Conservation (phyloP, 2,329 filamentous ascomycete genomes). For the Fusarium lateritium region DNA sequence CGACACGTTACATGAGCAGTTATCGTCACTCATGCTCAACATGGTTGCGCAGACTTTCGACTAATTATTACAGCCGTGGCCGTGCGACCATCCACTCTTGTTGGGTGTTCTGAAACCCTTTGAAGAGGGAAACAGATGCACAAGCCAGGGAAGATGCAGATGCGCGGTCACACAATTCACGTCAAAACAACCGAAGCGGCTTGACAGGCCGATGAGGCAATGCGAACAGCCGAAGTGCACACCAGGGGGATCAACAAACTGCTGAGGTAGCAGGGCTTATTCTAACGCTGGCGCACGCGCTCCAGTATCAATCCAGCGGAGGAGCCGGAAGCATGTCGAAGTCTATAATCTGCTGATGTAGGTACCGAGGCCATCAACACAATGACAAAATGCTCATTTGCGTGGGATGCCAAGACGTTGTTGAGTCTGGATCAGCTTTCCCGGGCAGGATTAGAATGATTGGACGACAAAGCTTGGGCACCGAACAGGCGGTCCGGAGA, state of each 20-base stretch:
- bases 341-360: conserved; percentile 29
- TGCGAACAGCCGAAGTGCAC: conserved; percentile 32
- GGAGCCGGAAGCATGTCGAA: conserved; percentile 24
- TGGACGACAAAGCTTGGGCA: conserved; percentile 47
- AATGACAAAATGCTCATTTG: conserved; percentile 29
- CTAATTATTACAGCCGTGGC: conserved; percentile 16
- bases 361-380: conserved; percentile 25
- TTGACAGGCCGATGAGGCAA: conserved; percentile 39
- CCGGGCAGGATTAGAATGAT: conserved; percentile 34
- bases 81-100: conserved; percentile 21
- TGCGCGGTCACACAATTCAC: conserved; percentile 40
- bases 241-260: conserved; percentile 24
- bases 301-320: conserved; percentile 12
- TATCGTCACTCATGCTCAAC: conserved; percentile 9
- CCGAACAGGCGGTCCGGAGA: conserved; percentile 45
- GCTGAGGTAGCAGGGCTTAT: conserved; percentile 1
- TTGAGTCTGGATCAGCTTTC: conserved; percentile 27
- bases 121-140: conserved; percentile 21
- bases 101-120: conserved; percentile 18
- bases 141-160: conserved; percentile 31
- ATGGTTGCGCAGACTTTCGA: conserved; percentile 20
- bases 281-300: background rate
- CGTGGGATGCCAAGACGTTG: conserved; percentile 33
- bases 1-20: conserved; percentile 8
- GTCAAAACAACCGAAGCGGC: conserved; percentile 36